Base-by-base conservation (phyloP, 2,329 filamentous ascomycete species). In the Fusarium illudens region DNA sequence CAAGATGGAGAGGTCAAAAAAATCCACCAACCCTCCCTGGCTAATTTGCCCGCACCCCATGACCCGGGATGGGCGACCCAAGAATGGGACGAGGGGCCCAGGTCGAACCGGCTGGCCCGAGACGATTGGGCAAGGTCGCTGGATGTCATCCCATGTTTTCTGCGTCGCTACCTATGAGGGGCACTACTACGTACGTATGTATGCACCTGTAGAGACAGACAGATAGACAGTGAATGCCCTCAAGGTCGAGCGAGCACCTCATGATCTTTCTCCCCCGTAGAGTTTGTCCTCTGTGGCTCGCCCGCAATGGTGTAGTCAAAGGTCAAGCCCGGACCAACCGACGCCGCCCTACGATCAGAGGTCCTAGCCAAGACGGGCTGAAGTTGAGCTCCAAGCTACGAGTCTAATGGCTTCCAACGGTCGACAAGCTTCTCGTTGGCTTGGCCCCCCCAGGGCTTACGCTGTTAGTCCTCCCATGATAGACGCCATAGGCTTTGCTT, bases 21-120 rank as follows among this genome's bases (percentile, higher is more conserved):
- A 52, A 67, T 36, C 63, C 62, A 67, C 62, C 42, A 44, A 25
- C 34, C 36, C 52, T 60, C 66, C 66, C 66, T 70, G 63, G 64
- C 54, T 64, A 67, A 69, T 64, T 70, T 64, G 63, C 29, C 57
- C 33, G 56, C 51, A 65, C 61, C 52, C 49, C 58, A 49, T 66
- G 39, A 51, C 48, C 66, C 66, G 54, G 65, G 62, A 67, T 64
- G 66, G 62, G 62, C 62, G 61, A 68, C 44, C 34, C 22, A 44
- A 39, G 56, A 44, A 62, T 66, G 57, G 57, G 65, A 62, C 52
- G 50, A 69, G 50, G 49, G 42, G 17, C 19, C 55, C 42, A 48
- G 53, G 36, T 62, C 34, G 36, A 46, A 42, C 54, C 48, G 58
- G 62, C 48, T 60, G 51, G 51, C 36, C 48, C 55, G 63, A 67